Percentiles rank a stretch among this genome's conserved stretches.
Evolutionary conservation across 1,139 yeast species (phyloP).

Genomic region (Diutina ranongensis): DNA sequence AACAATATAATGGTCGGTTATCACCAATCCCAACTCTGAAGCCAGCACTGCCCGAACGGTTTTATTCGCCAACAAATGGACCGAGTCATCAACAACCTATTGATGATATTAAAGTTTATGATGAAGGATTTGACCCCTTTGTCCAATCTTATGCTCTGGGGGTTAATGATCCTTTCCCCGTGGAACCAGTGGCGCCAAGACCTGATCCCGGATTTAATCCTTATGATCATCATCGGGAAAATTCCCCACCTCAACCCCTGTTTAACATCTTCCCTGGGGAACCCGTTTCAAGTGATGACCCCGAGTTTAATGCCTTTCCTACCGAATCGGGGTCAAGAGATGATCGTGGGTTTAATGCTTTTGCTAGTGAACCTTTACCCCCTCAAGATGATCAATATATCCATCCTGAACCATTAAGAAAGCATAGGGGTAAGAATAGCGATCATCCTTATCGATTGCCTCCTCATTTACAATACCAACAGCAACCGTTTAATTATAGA

Average conservation of each 20-base stretch:
- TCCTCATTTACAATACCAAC: neutral
- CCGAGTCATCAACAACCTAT: neutral
- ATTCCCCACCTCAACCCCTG: neutral
- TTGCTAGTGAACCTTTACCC: neutral
- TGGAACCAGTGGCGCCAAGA: neutral
- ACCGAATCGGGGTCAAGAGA: neutral
- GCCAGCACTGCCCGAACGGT: neutral
- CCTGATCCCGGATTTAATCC: no score
- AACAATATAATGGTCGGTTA: neutral
- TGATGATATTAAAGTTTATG: neutral
- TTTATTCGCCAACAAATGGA: neutral
- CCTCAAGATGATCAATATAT: neutral
- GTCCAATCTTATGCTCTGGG: neutral
- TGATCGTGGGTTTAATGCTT: neutral
- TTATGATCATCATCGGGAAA: no score
- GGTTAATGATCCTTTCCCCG: neutral
- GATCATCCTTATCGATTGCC: conserved; percentile 2
- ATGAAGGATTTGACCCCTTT: neutral
- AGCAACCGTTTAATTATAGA: conserved; percentile 2
- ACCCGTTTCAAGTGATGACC: no score
- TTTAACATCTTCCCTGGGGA: no score
- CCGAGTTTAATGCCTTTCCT: conserved; percentile 2
- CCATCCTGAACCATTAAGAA: neutral
- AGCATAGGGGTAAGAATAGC: neutral
- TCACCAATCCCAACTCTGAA: neutral